phyloP scores from a whole-genome alignment of 345 rosid species.

The Streptanthus diversifolius region DNA sequence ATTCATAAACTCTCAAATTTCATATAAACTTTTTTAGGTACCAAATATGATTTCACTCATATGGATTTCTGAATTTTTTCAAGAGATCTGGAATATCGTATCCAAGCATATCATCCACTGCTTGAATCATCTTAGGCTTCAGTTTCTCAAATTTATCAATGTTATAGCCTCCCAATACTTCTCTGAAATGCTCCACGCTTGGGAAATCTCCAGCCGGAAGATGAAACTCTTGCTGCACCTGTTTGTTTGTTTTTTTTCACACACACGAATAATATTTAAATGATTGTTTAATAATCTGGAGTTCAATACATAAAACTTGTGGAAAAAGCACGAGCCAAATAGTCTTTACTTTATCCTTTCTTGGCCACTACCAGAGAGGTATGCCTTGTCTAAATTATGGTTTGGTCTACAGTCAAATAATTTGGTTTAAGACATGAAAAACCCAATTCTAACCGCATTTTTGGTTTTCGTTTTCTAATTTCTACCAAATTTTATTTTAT shows the following conservation, averaged over 20 bases:
- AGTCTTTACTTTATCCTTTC: no score
- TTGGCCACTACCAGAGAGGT: no score
- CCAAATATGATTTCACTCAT: constrained; percentile 37
- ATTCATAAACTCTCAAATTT: neutral
- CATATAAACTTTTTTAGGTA: neutral
- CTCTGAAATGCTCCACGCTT: constrained; percentile 67
- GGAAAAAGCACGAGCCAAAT: no score
- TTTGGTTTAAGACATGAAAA: no score
- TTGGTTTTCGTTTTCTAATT: no score
- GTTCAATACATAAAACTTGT: neutral
- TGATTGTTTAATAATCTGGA: neutral
- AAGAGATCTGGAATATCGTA: constrained; percentile 81
- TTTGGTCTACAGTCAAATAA: no score
- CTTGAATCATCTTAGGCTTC: constrained; percentile 85
- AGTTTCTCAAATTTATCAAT: constrained; percentile 81
- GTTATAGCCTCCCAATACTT: constrained; percentile 64
- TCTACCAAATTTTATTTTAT: no score
- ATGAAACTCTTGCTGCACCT: constrained; percentile 86
- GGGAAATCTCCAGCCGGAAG: constrained; percentile 85
- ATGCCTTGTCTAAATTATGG: no score
- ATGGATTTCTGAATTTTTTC: constrained; percentile 81
- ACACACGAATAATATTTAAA: neutral
- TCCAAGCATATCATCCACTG: constrained; percentile 87
- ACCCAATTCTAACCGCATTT: no score
- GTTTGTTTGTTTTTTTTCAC: neutral